Conservation (phyloP, 2,329 filamentous ascomycete species). For the Akanthomyces lecanii region DNA sequence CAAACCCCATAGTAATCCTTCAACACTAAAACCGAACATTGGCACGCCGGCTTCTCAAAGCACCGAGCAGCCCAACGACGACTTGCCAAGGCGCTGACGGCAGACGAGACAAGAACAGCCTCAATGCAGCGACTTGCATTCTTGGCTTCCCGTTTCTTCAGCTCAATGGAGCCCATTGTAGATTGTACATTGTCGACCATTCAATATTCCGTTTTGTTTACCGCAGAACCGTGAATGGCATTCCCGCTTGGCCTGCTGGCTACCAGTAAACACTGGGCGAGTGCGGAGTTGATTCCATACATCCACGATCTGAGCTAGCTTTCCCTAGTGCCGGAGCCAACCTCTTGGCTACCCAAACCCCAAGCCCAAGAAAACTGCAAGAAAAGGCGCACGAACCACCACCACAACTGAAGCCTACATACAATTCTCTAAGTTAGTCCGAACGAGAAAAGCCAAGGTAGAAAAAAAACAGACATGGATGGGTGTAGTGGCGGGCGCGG, state of each 20-base stretch:
- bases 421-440: no score
- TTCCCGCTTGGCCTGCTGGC: no score
- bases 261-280: no score
- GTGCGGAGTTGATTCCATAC: background rate
- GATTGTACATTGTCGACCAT: no score
- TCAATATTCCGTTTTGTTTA: no score
- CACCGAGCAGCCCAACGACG: background rate
- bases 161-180: no score
- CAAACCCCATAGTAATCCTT: background rate
- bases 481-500: background rate
- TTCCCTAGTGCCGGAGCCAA: background rate
- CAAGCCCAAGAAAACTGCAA: background rate
- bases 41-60: background rate
- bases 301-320: background rate
- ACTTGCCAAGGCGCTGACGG: background rate
- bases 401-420: background rate
- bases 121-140: no score
- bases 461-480: background rate
- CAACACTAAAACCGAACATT: background rate
- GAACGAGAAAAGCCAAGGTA: background rate
- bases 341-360: background rate
- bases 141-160: no score
- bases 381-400: background rate
- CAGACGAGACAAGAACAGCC: background rate
- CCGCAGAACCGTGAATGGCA: no score